Conservation (phyloP, 169 alveolate genomes). For the Babesia ovis region DNA sequence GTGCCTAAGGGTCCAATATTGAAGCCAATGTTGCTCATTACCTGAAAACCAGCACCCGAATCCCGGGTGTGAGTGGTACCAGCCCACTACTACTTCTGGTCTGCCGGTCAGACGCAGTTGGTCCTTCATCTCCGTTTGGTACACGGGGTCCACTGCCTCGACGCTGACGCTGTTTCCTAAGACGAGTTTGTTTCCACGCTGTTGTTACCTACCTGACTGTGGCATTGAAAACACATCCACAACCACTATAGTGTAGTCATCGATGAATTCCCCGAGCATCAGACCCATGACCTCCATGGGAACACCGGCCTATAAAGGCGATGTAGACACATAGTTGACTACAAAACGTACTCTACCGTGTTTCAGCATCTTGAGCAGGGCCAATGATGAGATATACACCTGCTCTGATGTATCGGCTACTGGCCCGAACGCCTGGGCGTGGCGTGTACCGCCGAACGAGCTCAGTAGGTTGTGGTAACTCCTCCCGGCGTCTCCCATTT, state of each 20-base stretch:
- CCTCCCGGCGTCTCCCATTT: constrained; percentile 58
- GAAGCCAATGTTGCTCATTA: not conserved
- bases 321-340: not conserved
- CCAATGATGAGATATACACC: constrained; percentile 95
- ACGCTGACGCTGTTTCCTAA: constrained; percentile 93
- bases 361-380: constrained; percentile 96
- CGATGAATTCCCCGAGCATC: constrained; percentile 98
- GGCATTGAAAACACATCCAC: constrained; percentile 99
- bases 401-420: constrained; percentile 92
- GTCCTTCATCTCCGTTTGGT: constrained; percentile 98
- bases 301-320: constrained; percentile 92
- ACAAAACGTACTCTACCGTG: constrained; percentile 92
- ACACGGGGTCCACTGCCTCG: constrained; percentile 99
- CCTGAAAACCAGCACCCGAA: constrained; percentile 99
- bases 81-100: constrained; percentile 96
- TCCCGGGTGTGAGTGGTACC: constrained; percentile 99
- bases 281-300: constrained; percentile 99
- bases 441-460: constrained; percentile 75
- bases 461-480: constrained; percentile 69
- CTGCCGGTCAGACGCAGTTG: constrained; percentile 97
- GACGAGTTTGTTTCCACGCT: not conserved
- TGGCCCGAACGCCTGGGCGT: constrained; percentile 71
- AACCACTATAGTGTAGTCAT: constrained; percentile 98
- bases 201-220: constrained; percentile 90
- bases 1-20: constrained; percentile 77